A percentile compares a stretch with the other conserved stretches of the same genome.
phyloP scores from a whole-genome alignment of 2,329 filamentous ascomycete species.

The Colletotrichum nymphaeae region DNA sequence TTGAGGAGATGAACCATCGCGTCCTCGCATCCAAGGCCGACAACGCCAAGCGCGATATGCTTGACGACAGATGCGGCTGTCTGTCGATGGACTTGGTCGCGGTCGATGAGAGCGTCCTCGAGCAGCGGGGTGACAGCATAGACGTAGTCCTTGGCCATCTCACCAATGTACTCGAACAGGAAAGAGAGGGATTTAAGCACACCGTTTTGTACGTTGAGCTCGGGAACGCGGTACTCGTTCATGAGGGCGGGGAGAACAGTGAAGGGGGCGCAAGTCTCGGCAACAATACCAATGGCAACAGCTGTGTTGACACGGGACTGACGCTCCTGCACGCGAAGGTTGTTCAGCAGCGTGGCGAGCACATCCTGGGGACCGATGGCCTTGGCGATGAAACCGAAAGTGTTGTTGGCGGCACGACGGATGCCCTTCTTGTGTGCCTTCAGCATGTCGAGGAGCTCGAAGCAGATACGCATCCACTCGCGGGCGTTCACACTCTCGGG shows the following conservation, averaged over 20 bases:
- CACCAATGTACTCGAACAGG: constrained; percentile 98
- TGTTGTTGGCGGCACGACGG: constrained; percentile 97
- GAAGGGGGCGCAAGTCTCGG: constrained; percentile 97
- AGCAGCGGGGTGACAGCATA: constrained; percentile 96
- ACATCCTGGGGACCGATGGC: constrained; percentile 98
- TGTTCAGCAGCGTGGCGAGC: constrained; percentile 93
- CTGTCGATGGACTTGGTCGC: constrained; percentile 97
- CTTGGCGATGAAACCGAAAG: constrained; percentile 99
- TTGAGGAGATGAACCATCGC: constrained; percentile 99
- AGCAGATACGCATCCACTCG: constrained; percentile 99
- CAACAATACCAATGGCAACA: constrained; percentile 97
- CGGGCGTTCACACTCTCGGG: constrained; percentile 96
- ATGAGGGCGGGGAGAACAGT: constrained; percentile 98
- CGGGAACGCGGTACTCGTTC: constrained; percentile 99
- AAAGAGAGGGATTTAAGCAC: constrained; percentile 97
- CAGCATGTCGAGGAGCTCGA: constrained; percentile 98
- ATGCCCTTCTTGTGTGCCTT: constrained; percentile 99
- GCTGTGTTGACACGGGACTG: constrained; percentile 98
- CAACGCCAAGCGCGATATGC: constrained; percentile 96
- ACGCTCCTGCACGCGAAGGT: constrained; percentile 95
- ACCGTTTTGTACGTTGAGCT: constrained; percentile 98
- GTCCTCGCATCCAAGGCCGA: constrained; percentile 96
- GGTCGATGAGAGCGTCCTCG: constrained; percentile 96
- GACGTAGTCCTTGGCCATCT: constrained; percentile 99
- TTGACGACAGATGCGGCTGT: constrained; percentile 97